Conservation (phyloP, 177 flowering plant species). For the Vitis hybrid region DNA sequence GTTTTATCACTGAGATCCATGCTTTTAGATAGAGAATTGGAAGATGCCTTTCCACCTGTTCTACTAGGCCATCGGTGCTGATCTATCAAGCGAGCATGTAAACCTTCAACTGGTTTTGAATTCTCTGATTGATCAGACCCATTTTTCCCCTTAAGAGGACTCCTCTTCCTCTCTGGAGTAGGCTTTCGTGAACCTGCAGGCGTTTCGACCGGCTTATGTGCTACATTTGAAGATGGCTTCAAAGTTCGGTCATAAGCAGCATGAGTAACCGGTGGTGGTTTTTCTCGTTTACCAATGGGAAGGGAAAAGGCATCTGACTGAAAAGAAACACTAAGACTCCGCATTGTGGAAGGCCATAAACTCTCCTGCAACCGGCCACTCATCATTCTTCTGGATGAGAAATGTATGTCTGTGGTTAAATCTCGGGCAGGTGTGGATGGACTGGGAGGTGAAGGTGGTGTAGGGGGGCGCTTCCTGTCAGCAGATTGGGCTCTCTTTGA, state of each 20-base stretch:
- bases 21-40: constrained; percentile 43
- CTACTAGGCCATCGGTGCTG: constrained; percentile 86
- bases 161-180: constrained; percentile 86
- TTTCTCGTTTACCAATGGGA: constrained; percentile 71
- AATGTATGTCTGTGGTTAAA: constrained; percentile 37
- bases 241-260: constrained; percentile 54
- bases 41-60: constrained; percentile 53
- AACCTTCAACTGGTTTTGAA: constrained; percentile 69
- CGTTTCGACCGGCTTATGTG: constrained; percentile 52
- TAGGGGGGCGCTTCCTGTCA: constrained; percentile 76
- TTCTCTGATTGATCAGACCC: constrained; percentile 75
- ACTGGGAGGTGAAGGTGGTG: constrained; percentile 65
- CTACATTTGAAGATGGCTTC: constrained; percentile 70
- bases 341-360: constrained; percentile 91
- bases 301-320: constrained; percentile 80
- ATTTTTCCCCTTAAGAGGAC: constrained; percentile 82
- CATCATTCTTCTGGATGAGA: constrained; percentile 39
- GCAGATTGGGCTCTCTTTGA: constrained; percentile 77
- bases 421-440: constrained; percentile 73
- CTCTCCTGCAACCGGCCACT: constrained; percentile 52
- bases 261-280: constrained; percentile 34
- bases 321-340: constrained; percentile 85
- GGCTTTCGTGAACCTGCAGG: constrained; percentile 43
- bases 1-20: constrained; percentile 56
- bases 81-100: constrained; percentile 55